Conservation (phyloP, 495 filamentous ascomycete genomes). For the Xylaria sp. region DNA sequence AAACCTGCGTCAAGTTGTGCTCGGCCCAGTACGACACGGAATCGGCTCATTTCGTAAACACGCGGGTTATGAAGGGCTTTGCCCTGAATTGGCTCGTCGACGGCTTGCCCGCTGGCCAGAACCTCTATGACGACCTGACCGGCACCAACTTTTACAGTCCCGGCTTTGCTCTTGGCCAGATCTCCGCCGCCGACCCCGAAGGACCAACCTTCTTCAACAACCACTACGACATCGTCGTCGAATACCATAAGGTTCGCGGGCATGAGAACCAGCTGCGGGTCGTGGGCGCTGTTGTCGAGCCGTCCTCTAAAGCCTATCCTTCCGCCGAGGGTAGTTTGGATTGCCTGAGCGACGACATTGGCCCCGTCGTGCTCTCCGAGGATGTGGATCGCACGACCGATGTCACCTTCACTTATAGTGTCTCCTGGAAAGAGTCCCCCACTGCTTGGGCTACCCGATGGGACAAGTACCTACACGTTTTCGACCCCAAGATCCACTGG, state of each 20-base stretch:
- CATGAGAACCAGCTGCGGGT: conserved; percentile 73
- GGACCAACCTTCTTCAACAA: conserved; percentile 76
- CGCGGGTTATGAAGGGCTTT: conserved; percentile 78
- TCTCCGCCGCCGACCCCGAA: conserved; percentile 54
- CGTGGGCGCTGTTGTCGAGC: conserved; percentile 88
- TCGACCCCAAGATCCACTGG: conserved; percentile 97
- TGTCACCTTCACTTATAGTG: conserved; percentile 89
- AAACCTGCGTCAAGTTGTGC: conserved; percentile 84
- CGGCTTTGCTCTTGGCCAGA: conserved; percentile 82
- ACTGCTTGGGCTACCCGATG: conserved; percentile 95
- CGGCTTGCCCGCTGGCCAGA: conserved; percentile 86
- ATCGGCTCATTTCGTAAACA: conserved; percentile 80
- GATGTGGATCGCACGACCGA: conserved; percentile 52
- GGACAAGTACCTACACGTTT: conserved; percentile 97
- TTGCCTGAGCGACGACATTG: conserved; percentile 63
- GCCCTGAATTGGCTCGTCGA: conserved; percentile 96
- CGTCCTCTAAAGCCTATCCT: conserved; percentile 71
- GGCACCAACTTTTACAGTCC: conserved; percentile 80
- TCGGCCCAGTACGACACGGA: conserved; percentile 68
- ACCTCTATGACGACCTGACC: conserved; percentile 74
- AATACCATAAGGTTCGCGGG: conserved; percentile 79
- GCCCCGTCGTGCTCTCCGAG: conserved; percentile 67
- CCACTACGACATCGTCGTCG: conserved; percentile 92
- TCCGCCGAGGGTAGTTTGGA: conserved; percentile 58
- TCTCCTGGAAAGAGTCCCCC: conserved; percentile 78